Conservation (phyloP, 2,329 filamentous ascomycete species). For the Juglanconis oblonga region DNA sequence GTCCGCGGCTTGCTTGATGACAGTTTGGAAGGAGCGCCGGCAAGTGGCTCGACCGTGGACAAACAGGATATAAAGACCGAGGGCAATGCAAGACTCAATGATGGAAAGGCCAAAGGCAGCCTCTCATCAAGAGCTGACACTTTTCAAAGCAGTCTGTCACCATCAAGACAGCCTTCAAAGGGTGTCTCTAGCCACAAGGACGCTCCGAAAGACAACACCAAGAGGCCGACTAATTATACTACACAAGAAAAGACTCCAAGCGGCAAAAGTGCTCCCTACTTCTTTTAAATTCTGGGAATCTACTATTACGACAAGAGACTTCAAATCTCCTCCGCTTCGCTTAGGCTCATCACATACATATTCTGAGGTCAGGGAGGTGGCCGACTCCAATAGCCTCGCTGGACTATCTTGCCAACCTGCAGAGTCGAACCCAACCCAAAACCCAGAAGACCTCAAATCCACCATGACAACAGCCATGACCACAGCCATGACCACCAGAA, state of each 20-base stretch:
- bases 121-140: neutral
- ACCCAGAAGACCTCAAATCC: neutral
- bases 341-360: too few species aligned
- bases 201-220: neutral
- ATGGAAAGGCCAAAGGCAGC: neutral
- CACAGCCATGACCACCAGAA: neutral
- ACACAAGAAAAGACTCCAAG: neutral
- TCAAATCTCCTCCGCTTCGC: too few species aligned
- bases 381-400: too few species aligned
- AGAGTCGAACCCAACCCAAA: neutral
- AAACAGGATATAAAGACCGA: neutral
- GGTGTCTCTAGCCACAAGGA: neutral
- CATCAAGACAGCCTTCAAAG: neutral
- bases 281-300: neutral
- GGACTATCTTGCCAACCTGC: neutral
- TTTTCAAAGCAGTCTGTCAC: conserved; percentile 4
- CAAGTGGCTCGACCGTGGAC: neutral
- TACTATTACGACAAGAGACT: neutral
- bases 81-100: neutral
- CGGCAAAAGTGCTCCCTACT: neutral
- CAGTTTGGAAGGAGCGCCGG: neutral
- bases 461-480: too few species aligned
- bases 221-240: neutral
- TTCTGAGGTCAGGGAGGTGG: too few species aligned
- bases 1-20: neutral